Evolutionary conservation across 2,329 filamentous ascomycete species (phyloP), one percentile per base, ranked within the genome.

Genomic region (Colletotrichum somersetense): DNA sequence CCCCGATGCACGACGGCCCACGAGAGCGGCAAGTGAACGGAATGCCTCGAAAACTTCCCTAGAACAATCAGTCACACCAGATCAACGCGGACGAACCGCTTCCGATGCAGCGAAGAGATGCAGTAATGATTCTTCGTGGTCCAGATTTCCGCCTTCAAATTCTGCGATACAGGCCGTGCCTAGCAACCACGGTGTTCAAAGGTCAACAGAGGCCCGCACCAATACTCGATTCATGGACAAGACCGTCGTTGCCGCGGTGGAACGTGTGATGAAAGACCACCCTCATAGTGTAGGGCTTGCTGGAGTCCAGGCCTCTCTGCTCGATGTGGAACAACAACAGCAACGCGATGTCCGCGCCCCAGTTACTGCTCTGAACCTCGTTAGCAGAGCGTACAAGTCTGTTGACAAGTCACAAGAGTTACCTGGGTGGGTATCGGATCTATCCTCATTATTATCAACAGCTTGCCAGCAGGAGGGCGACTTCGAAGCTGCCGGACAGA

Each of bases 391-490:
- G 33, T 69, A 69, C 40, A 30, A 20, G 5, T 63, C 53, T 14
- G 42, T 67, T n/a, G 59, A 55, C n/a, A 56, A 58, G 11, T 46
- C 33, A 11, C 38, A 68, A 7, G 52, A 46, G n/a, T 52, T 72
- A 14, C 73, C 73, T 20, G 23, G 33, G 4, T 75, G 73, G 73
- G 42, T 72, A 14, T 42, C 67, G 12, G 40, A 74, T 11, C 38
- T 75, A 3, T 72, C 72, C 14, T 59, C 57, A 35, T 30, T 62
- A 6, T 23, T 75, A 23, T 75, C 63, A n/a, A 30, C 53, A 14
- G 72, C 68, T 26, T 74, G 67, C n/a, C 66, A 62, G 26, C 61
- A 64, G n/a, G 35, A 62, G 26, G 66, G 68, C 14, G 46, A 75
- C 30, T 33, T 65, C 30, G 8, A 23, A 10, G 44, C 35, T 7